Conservation (phyloP, 75 land plant genomes). For the Cupressus sempervirens region DNA sequence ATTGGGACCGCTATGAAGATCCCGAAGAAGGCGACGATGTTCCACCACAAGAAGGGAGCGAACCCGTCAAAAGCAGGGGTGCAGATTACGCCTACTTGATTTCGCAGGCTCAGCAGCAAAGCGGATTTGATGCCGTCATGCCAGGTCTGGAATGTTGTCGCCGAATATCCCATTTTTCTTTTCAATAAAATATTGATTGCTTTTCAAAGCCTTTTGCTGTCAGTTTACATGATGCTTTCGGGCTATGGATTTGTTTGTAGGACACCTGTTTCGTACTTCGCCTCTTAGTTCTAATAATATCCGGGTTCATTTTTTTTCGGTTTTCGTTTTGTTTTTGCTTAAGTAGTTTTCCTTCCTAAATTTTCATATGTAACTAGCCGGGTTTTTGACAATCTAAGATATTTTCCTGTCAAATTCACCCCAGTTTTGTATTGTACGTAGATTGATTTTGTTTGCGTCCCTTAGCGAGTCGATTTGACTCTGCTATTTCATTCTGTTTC, state of each 20-base stretch:
- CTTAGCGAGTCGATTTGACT: not conserved
- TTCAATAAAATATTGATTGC: not conserved
- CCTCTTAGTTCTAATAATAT: not conserved
- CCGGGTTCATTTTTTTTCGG: not conserved
- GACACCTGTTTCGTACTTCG: not conserved
- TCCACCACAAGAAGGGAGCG: constrained; percentile 6
- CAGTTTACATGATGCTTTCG: not conserved
- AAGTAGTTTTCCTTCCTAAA: too few species aligned
- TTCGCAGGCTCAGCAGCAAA: constrained; percentile 32
- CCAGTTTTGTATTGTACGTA: not conserved
- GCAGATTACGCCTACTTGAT: constrained; percentile 44
- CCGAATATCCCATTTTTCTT: not conserved
- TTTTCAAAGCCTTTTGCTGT: not conserved
- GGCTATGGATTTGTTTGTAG: not conserved
- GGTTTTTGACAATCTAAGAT: not conserved
- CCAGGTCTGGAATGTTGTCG: not conserved
- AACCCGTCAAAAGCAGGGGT: constrained; percentile 44
- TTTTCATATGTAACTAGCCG: not conserved
- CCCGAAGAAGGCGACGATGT: not conserved
- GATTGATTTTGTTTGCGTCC: not conserved
- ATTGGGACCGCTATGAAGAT: constrained; percentile 54
- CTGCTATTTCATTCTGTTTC: not conserved
- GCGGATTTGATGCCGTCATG: constrained; percentile 5
- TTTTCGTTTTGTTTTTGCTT: not conserved
- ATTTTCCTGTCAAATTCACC: not conserved